Percentiles rank a stretch among this genome's conserved stretches.
Evolutionary conservation across 176 grass and related monocot genomes (phyloP).

Genomic region (Hsuehochloa calcarea): DNA sequence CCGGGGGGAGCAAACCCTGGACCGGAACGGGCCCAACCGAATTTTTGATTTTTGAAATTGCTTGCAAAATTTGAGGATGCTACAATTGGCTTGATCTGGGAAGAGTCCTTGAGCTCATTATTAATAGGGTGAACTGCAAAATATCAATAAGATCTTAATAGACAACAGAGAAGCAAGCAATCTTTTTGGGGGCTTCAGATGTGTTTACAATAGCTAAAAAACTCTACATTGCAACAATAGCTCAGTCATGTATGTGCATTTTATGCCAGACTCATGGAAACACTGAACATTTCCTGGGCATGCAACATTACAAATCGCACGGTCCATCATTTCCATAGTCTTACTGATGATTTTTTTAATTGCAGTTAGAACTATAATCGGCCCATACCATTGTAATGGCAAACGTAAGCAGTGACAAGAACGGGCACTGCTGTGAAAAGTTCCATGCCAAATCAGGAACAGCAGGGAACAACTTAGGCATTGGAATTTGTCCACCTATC

Average conservation of each 20-base stretch:
- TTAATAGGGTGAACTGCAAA: constrained; percentile 85
- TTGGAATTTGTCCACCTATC: constrained; percentile 61
- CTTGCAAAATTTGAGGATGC: too few species aligned
- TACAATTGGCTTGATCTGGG: constrained; percentile 85
- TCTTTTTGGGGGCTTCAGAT: neutral
- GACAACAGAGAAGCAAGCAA: neutral
- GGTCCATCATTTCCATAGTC: neutral
- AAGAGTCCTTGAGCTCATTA: constrained; percentile 80
- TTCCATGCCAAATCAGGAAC: constrained; percentile 73
- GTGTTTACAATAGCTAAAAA: neutral
- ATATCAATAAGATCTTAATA: neutral
- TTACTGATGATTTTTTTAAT: neutral
- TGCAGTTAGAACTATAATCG: neutral
- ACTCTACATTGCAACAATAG: neutral
- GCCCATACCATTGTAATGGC: constrained; percentile 87
- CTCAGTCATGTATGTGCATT: neutral
- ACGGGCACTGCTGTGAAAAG: constrained; percentile 92
- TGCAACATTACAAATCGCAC: neutral
- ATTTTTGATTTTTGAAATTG: too few species aligned
- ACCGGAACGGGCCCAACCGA: too few species aligned
- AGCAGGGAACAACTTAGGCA: constrained; percentile 88
- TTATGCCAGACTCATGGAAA: neutral
- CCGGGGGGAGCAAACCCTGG: too few species aligned
- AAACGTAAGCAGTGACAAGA: constrained; percentile 90
- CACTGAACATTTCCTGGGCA: neutral